Percentiles rank a stretch among this genome's conserved stretches.
These are phyloP conservation scores for Botrytis tulipae DNA, from an alignment of 2,329 filamentous ascomycete species.

Conservation along the genomic window DNA sequence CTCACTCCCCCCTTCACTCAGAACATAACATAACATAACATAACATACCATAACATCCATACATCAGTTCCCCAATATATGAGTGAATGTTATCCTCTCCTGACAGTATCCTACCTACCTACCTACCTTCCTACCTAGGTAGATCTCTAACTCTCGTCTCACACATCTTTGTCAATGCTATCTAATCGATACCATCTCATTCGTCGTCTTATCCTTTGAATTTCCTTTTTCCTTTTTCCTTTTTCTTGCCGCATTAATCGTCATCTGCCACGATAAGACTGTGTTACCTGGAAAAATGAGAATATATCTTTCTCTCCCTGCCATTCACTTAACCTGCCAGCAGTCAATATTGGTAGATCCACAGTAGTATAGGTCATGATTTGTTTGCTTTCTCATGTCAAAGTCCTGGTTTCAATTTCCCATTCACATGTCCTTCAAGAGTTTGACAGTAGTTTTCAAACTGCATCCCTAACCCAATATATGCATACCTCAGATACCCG, in stretches of 20 bases:
- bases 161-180: neutral
- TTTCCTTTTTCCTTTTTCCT: no score
- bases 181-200: constrained; percentile 1
- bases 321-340: neutral
- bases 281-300: neutral
- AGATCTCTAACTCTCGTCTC: no score
- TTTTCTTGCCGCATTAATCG: neutral
- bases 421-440: neutral
- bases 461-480: neutral
- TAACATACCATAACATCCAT: neutral
- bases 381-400: neutral
- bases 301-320: neutral
- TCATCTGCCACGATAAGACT: constrained; percentile 2
- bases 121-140: no score
- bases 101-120: no score
- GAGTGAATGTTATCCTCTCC: neutral
- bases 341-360: neutral
- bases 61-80: neutral
- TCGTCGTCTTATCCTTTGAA: neutral
- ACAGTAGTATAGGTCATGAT: neutral
- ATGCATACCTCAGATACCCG: neutral
- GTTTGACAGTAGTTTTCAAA: neutral
- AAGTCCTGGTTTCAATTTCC: neutral
- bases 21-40: neutral
- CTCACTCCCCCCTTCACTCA: neutral